These are phyloP conservation scores for Rhodamnia rubescens DNA, from an alignment of 345 rosid species.

Conservation along the genomic window DNA sequence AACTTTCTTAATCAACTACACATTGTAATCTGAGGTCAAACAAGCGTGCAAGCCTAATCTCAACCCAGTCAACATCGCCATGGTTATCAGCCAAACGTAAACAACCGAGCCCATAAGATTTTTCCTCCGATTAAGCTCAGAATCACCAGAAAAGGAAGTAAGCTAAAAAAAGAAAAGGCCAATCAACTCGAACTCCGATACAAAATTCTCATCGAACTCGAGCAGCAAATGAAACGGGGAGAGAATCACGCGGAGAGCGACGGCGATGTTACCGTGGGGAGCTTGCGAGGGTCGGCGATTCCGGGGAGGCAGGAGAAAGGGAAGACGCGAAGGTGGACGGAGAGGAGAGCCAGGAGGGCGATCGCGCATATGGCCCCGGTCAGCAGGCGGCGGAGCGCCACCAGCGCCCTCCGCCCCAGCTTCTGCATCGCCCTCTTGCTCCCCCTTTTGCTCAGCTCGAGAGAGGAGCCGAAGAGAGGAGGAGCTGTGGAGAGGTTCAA, in stretches of 20 bases:
- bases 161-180: background rate
- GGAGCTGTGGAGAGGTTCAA: background rate
- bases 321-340: constrained; percentile 44
- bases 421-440: constrained; percentile 12
- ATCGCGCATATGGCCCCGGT: constrained; percentile 52
- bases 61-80: background rate
- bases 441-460: background rate
- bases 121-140: background rate
- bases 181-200: background rate
- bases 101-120: background rate
- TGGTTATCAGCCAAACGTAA: background rate
- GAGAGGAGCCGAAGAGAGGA: background rate
- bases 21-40: background rate
- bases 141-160: background rate
- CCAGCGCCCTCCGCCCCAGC: constrained; percentile 33
- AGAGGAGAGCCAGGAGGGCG: constrained; percentile 33
- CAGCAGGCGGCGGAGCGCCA: constrained; percentile 32
- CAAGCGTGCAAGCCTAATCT: background rate
- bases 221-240: background rate
- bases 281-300: constrained; percentile 32
- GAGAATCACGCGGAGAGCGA: background rate
- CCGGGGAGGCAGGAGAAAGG: constrained; percentile 33
- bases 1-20: background rate
- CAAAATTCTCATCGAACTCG: background rate
- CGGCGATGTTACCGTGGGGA: constrained; percentile 9